These are phyloP conservation scores for Zygosaccharomyces siamensis DNA, from an alignment of 805 yeast species.

Conservation along the genomic window DNA sequence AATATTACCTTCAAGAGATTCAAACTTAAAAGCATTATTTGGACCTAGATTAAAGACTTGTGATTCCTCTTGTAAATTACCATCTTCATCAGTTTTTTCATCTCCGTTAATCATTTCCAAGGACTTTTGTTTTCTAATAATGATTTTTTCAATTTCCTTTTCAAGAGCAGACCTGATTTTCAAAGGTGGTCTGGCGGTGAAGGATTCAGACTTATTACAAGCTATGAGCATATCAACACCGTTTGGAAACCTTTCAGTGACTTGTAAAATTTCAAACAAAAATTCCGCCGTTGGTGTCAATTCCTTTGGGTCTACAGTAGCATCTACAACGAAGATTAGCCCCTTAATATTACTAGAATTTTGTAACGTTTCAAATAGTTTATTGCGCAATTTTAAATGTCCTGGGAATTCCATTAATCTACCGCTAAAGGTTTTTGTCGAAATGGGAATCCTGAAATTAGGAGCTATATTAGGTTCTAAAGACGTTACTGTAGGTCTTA, in stretches of 20 bases:
- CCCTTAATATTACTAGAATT: constrained; percentile 52
- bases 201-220: constrained; percentile 80
- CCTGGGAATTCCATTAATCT: constrained; percentile 83
- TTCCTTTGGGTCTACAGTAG: constrained; percentile 49
- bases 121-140: constrained; percentile 42
- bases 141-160: constrained; percentile 51
- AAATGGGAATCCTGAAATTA: constrained; percentile 39
- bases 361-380: constrained; percentile 46
- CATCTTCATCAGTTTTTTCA: constrained; percentile 24
- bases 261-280: constrained; percentile 52
- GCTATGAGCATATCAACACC: constrained; percentile 75
- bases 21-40: constrained; percentile 52
- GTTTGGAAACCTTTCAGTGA: constrained; percentile 56
- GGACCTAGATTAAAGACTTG: constrained; percentile 18
- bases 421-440: constrained; percentile 37
- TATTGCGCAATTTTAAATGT: constrained; percentile 64
- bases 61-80: constrained; percentile 22
- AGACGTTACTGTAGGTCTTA: constrained; percentile 45
- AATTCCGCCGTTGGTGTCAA: constrained; percentile 53
- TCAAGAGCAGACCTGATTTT: constrained; percentile 60
- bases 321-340: constrained; percentile 71
- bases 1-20: constrained; percentile 65
- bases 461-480: constrained; percentile 44
- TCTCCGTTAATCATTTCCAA: constrained; percentile 42
- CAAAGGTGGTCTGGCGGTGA: constrained; percentile 68